A percentile compares a stretch with the other conserved stretches of the same genome.
Conservation (phyloP, 768 basidiomycete genomes). For the Serendipita sp. region DNA sequence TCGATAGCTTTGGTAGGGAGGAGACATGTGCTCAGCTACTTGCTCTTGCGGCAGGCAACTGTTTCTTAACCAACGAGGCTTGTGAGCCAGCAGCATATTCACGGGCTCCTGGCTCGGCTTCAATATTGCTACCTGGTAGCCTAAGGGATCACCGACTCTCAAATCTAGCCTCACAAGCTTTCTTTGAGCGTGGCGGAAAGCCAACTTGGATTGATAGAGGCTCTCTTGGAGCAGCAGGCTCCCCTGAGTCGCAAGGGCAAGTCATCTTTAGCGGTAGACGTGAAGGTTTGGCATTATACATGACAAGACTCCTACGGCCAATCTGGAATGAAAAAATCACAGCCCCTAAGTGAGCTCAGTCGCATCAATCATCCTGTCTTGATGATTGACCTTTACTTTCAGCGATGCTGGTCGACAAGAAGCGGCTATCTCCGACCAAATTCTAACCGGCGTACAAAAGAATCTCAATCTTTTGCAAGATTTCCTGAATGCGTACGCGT, state of each 20-base stretch:
- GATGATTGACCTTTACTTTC: neutral
- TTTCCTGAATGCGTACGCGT: constrained; percentile 24
- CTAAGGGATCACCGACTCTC: neutral
- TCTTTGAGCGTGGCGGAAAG: constrained; percentile 3
- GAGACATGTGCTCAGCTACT: constrained; percentile 88
- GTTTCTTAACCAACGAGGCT: constrained; percentile 32
- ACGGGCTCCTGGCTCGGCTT: neutral
- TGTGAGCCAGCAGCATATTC: constrained; percentile 1
- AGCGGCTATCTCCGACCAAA: constrained; percentile 46
- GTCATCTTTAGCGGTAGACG: constrained; percentile 75
- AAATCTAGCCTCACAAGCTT: constrained; percentile 2
- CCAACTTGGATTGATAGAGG: constrained; percentile 8
- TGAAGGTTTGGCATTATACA: constrained; percentile 76
- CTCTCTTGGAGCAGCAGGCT: constrained; percentile 30
- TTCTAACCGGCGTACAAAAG: constrained; percentile 56
- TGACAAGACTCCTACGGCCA: constrained; percentile 70
- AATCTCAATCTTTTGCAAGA: constrained; percentile 65
- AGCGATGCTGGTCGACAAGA: constrained; percentile 25
- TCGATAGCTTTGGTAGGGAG: constrained; percentile 68
- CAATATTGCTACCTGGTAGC: neutral
- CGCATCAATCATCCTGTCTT: constrained; percentile 5
- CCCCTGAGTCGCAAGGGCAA: constrained; percentile 14
- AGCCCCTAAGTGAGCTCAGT: constrained; percentile 34
- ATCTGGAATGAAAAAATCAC: constrained; percentile 80
- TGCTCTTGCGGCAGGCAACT: constrained; percentile 71